Percentiles rank a stretch among this genome's conserved stretches.
These are phyloP conservation scores for Hirschfeldia incana DNA, from an alignment of 345 rosid genomes.

Conservation along the genomic window DNA sequence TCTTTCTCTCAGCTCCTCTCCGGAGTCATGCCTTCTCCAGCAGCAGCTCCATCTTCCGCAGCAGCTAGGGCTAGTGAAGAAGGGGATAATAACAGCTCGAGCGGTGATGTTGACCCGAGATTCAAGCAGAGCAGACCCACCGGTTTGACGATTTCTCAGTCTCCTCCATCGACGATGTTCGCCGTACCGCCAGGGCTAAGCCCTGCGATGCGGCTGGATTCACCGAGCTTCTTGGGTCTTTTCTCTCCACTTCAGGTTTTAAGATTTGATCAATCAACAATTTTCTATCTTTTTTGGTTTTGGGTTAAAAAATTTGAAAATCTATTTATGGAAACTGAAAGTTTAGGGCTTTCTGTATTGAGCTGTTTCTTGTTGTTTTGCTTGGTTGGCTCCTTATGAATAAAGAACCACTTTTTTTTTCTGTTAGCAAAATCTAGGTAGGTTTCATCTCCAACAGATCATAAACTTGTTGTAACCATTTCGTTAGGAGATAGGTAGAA, in stretches of 20 bases:
- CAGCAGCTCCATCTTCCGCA: constrained; percentile 1
- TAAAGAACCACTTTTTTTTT: not conserved
- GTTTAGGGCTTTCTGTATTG: constrained; percentile 26
- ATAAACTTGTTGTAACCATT: constrained; percentile 27
- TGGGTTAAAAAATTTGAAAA: not conserved
- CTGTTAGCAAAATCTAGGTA: constrained; percentile 20
- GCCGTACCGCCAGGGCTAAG: constrained; percentile 53
- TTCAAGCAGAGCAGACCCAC: constrained; percentile 53
- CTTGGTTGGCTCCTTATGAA: constrained; percentile 24
- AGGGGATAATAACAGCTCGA: constrained; percentile 17
- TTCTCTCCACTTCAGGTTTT: constrained; percentile 71
- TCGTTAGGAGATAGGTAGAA: not conserved
- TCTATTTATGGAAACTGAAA: constrained; percentile 39
- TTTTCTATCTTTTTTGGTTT: not conserved
- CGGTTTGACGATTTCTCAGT: constrained; percentile 51
- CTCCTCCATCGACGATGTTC: constrained; percentile 48
- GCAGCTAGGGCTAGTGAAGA: constrained; percentile 7
- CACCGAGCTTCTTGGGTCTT: constrained; percentile 70
- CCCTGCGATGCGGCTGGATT: constrained; percentile 60
- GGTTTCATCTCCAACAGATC: constrained; percentile 12
- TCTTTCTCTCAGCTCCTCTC: constrained; percentile 85
- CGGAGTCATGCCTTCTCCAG: constrained; percentile 74
- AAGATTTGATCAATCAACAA: not conserved
- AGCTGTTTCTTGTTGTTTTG: constrained; percentile 33
- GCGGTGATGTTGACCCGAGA: constrained; percentile 46